These are phyloP conservation scores for Populus tremula DNA, from an alignment of 345 rosid genomes.

Conservation along the genomic window DNA sequence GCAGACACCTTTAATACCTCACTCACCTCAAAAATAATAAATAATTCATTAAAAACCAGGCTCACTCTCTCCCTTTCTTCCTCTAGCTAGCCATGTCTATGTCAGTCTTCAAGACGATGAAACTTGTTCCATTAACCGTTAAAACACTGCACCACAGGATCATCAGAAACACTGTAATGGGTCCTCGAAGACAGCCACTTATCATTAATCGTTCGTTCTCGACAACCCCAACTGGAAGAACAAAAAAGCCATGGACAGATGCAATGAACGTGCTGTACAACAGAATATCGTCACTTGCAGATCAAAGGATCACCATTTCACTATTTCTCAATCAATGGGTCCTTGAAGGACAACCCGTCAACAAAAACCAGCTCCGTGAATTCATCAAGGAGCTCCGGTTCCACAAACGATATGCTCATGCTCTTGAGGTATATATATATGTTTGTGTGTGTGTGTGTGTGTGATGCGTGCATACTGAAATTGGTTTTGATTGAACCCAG, in stretches of 20 bases:
- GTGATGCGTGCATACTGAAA: too few relatives aligned
- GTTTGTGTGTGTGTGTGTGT: too few relatives aligned
- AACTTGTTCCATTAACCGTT: background rate
- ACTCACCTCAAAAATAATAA: too few relatives aligned
- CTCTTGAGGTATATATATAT: conserved; percentile 35
- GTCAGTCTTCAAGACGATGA: background rate
- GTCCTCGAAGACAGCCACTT: too few relatives aligned
- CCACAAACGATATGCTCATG: conserved; percentile 31
- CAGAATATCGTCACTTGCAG: conserved; percentile 33
- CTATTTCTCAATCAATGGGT: conserved; percentile 47
- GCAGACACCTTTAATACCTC: too few relatives aligned
- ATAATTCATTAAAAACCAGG: too few relatives aligned
- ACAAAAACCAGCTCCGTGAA: conserved; percentile 6
- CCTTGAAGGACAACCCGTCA: conserved; percentile 26
- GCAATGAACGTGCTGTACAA: conserved; percentile 15
- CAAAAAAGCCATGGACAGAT: background rate
- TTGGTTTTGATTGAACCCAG: background rate
- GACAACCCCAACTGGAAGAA: background rate
- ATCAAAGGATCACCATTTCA: conserved; percentile 24
- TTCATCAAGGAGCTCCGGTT: conserved; percentile 25
- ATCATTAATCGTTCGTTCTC: background rate
- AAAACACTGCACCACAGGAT: background rate
- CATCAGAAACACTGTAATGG: background rate
- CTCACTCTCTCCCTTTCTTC: too few relatives aligned
- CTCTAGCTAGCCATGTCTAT: background rate